Conservation (phyloP, 106 monocot genomes). For the Iris macrosiphon region DNA sequence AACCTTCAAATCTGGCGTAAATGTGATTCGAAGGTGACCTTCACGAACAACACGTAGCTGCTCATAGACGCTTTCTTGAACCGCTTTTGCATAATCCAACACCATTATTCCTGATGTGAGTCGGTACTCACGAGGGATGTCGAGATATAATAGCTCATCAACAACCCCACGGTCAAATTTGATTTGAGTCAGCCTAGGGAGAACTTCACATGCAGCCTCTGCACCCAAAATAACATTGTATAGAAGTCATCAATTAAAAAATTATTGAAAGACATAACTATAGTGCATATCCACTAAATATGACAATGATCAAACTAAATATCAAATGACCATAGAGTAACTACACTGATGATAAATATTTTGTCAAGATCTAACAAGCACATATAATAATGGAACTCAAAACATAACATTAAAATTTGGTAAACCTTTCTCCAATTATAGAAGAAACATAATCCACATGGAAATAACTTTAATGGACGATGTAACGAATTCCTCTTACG, state of each 20-base stretch:
- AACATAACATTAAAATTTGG: too few relatives aligned
- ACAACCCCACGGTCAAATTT: conserved; percentile 88
- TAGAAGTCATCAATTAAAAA: neutral
- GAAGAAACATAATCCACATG: too few relatives aligned
- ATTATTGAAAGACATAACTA: neutral
- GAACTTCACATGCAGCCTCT: conserved; percentile 89
- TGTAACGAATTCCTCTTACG: too few relatives aligned
- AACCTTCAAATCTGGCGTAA: conserved; percentile 93
- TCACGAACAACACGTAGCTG: conserved; percentile 86
- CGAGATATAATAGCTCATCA: conserved; percentile 79
- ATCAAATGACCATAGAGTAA: too few relatives aligned
- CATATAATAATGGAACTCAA: too few relatives aligned
- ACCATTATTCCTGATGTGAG: conserved; percentile 70
- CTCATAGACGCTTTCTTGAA: conserved; percentile 89
- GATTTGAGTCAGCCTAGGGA: conserved; percentile 86
- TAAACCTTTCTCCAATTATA: too few relatives aligned
- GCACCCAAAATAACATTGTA: conserved; percentile 1
- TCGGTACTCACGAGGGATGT: conserved; percentile 68
- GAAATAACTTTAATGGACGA: too few relatives aligned
- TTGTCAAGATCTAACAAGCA: too few relatives aligned
- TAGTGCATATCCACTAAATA: neutral
- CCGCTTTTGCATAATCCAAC: conserved; percentile 79
- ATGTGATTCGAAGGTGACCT: conserved; percentile 78
- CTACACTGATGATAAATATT: too few relatives aligned
- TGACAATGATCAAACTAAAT: too few relatives aligned